Evolutionary conservation across 352 stramenopile genomes (phyloP), one percentile per base, ranked within the genome.

Genomic region (Globisporangium splendens): DNA sequence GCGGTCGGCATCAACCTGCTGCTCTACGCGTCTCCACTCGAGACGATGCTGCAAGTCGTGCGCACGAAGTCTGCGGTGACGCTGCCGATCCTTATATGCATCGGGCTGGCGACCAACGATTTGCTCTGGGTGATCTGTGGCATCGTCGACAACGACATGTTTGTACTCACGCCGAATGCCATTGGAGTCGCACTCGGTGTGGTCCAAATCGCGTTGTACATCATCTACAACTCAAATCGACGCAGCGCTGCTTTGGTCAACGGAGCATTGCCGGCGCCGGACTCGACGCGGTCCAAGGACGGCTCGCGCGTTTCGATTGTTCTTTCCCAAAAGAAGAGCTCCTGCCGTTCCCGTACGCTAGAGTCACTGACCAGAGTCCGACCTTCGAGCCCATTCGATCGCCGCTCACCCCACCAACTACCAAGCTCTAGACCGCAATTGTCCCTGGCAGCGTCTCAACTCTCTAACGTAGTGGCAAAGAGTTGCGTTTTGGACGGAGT

Each of bases 11-110:
- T 78, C 50, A 81, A 72, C 18, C 61, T 86, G 41, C 58, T 78
- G 38, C 56, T 88, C 50, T 90, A 86, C 62, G 63, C 72, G 41
- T 86, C 80, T 3, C 80, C 80, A 1, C 67, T 91, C 28, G 74
- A 65, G 47, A 83, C 62, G 1, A 64, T 91, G 46, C 69, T 63
- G 44, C 55, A 73, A 4, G 81, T 88, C n/a, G 11, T 91, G 15
- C 54, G 56, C 13, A 77, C 65, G 61, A 83, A 83, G 59, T 76
- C 70, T n/a, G 68, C 74, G 31, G 61, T 61, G n/a, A 84, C 73
- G 12, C 70, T 91, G 48, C 73, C 72, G 11, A 78, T 88, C 51
- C 62, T 66, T 22, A 68, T 91, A 67, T 70, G 75, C 35, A 20
- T 59, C 31, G 77, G 77, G 38, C 76, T 73, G 31, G 62, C 65